Percentiles rank a stretch among this genome's conserved stretches.
Conservation (phyloP, 495 filamentous ascomycete genomes). For the Staphylotrichum longicolle region DNA sequence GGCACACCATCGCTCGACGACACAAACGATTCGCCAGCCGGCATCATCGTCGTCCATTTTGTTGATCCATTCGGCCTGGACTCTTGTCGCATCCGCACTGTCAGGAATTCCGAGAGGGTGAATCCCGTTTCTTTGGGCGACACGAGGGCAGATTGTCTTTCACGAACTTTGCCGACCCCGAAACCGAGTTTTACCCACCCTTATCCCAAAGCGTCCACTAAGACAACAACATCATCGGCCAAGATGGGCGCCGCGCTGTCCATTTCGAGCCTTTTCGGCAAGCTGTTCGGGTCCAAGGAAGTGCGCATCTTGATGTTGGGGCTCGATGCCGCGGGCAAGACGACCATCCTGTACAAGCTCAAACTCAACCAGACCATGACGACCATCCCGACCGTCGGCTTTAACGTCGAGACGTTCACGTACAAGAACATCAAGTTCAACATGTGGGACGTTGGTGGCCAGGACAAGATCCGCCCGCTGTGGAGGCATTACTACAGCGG, state of each 20-base stretch:
- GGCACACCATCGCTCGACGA: neutral
- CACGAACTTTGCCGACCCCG: too few relatives aligned
- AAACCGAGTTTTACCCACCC: too few relatives aligned
- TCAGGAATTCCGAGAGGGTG: too few relatives aligned
- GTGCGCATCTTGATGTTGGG: conserved; percentile 98
- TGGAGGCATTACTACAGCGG: conserved; percentile 99
- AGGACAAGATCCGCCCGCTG: conserved; percentile 97
- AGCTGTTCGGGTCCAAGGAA: conserved; percentile 98
- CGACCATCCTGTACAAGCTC: conserved; percentile 99
- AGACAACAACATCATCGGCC: conserved; percentile 1
- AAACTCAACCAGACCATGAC: conserved; percentile 98
- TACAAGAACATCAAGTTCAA: conserved; percentile 99
- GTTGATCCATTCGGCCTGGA: too few relatives aligned
- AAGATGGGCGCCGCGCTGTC: conserved; percentile 33
- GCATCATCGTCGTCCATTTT: neutral
- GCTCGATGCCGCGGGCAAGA: conserved; percentile 96
- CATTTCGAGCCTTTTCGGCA: conserved; percentile 56
- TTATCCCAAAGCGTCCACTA: too few relatives aligned
- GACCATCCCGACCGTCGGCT: conserved; percentile 98
- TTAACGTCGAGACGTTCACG: conserved; percentile 99
- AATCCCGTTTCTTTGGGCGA: too few relatives aligned
- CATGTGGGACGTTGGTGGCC: conserved; percentile 98
- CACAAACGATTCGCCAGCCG: neutral
- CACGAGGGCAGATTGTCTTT: too few relatives aligned
- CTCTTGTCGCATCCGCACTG: too few relatives aligned